Evolutionary conservation across 192 early-diverging fungal genomes (phyloP), one percentile per base, ranked within the genome.

Genomic region (Mortierella antarctica): DNA sequence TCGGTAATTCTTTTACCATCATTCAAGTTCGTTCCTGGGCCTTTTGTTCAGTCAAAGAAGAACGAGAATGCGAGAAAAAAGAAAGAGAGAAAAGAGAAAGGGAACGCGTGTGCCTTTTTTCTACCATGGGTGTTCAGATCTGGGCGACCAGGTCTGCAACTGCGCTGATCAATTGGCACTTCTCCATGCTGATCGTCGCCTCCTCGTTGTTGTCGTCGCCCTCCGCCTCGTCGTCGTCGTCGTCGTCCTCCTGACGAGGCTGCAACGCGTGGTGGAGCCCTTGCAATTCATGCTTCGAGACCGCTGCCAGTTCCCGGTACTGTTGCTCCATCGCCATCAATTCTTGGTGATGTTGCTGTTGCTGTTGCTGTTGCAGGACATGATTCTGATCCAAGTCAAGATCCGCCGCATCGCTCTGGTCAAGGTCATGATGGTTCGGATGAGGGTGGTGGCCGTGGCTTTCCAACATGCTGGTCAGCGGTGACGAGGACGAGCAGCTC

Each of bases 71-170:
- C 1, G 47, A 65, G 54, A 39, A 65, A 55, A 65, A 65, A 53
- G 41, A 55, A 42, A 48, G 21, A 56, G 46, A 18, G 21, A 50
- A 17, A 14, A 47, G 23, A 49, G 13, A 59, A 12, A 10, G 17
- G 18, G 20, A 23, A 20, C 10, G 56, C 5, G 41, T 17, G 39
- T 61, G 8, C 51, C 51, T 41, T 51, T 40, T 59, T 49, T 42
- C 48, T 60, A 12, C 57, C 42, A 47, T 53, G 14, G 64, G 9
- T 48, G 60, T 41, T 23, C 62, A 23, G n/a, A 31, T 31, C 31
- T 31, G 31, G 20, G 55, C 55, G 6, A 62, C 61, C 52, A 71
- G 7, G 20, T 70, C 68, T 21, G 59, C 51, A 61, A 53, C 63
- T 41, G 63, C 63, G n/a, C 31, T 31, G 31, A 15, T 65, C 63